Conservation (phyloP, 179 eudicot genomes). For the Pouteria campechiana region DNA sequence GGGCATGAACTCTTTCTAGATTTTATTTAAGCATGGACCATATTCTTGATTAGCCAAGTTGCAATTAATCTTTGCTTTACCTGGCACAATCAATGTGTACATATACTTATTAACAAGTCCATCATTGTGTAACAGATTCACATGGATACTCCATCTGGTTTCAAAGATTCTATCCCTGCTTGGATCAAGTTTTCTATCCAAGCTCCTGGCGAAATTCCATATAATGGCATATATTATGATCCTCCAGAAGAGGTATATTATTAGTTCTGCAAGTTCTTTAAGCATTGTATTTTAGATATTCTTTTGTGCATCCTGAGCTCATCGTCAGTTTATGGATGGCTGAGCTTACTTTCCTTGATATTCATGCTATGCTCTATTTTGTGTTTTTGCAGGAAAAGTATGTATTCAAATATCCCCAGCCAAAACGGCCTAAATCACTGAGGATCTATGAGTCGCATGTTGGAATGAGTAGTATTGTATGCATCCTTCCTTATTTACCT, state of each 20-base stretch:
- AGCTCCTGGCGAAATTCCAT: slow-evolving; percentile 89
- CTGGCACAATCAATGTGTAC: too few species aligned
- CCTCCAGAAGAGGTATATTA: slow-evolving; percentile 85
- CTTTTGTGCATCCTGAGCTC: not conserved
- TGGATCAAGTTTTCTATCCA: slow-evolving; percentile 97
- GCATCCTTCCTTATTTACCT: slow-evolving; percentile 13
- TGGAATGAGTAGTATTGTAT: slow-evolving; percentile 98
- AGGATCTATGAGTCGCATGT: slow-evolving; percentile 91
- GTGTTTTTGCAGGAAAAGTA: slow-evolving; percentile 59
- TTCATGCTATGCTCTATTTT: not conserved
- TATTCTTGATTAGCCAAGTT: too few species aligned
- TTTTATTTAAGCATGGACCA: too few species aligned
- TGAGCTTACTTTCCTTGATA: not conserved
- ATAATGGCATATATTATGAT: slow-evolving; percentile 90
- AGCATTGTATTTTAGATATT: not conserved
- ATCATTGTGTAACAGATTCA: too few species aligned
- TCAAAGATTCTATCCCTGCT: slow-evolving; percentile 96
- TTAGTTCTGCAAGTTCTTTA: not conserved
- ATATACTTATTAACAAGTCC: too few species aligned
- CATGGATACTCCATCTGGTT: slow-evolving; percentile 96
- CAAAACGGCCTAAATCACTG: slow-evolving; percentile 81
- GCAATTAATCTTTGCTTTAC: too few species aligned
- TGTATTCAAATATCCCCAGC: slow-evolving; percentile 80
- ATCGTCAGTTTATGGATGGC: not conserved
- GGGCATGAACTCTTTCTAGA: too few species aligned